Base-by-base conservation (phyloP, 1,139 yeast genomes). In the Taphrina wiesneri region DNA sequence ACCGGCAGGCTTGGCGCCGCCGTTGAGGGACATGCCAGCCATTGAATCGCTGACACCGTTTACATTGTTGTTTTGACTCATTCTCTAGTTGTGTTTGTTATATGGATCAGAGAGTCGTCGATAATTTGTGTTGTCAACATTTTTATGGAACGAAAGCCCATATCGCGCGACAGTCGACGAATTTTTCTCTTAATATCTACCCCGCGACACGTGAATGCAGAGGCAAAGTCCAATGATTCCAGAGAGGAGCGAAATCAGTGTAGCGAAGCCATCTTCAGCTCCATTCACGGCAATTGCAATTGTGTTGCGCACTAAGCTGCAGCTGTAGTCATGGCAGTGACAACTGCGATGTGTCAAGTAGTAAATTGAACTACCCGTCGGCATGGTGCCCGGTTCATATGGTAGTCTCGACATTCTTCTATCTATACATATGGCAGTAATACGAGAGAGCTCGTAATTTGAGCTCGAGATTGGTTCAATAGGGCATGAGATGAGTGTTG, bases 11-110 rank as follows among this genome's bases (percentile, higher is more conserved):
- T 52, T 52, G 39, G 57, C 30, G 25, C 53, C 56, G 28, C 64
- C 64, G 53, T 60, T 60, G 39, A 60, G 25, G 36, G 57, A 41
- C 64, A 60, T 60, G 56, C 56, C 49, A 52, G 57, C 64, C 64
- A 60, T 39, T 7, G 52, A 46, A 49, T 52, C 46, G 64, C 57
- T 51, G 57, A 60, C 51, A 19, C 57, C 41, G 64, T 60, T 53
- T 60, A 60, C 64, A 60, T 60, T 49, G 64, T 60, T 60, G 51
- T 39, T 39, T 54, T 54, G 59, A 54, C 59, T 54, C 59, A 54
- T 54, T 21, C 15, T 54, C 59, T 54, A 39, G 59, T 54, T 49
- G 19, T 54, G 36, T 28, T 52, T 23, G 30, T 23, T 54, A 17
- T 19, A 25, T 23, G 32, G 59, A n/a, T 19, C 21, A 25, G 23